Percentiles rank a stretch among this genome's conserved stretches.
Evolutionary conservation across 208 protist genomes (phyloP).

Genomic region (Leishmania mexicana): DNA sequence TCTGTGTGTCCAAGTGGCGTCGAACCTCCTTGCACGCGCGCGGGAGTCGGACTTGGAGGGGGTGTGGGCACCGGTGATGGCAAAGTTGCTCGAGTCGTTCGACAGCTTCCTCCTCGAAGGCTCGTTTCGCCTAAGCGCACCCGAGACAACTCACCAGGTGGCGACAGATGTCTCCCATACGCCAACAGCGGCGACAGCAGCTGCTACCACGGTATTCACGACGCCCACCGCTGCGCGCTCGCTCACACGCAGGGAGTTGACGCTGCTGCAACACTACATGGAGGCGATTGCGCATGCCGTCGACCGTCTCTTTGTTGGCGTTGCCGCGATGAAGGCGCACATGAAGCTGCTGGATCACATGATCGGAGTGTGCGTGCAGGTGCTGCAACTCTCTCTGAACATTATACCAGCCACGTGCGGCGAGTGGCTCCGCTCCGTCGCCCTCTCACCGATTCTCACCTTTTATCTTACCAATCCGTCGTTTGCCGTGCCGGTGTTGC

Average conservation of each 20-base stretch:
- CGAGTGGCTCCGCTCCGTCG: slow-evolving; percentile 20
- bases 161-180: neutral
- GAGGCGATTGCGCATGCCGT: slow-evolving; percentile 24
- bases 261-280: slow-evolving; percentile 26
- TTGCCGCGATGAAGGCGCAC: slow-evolving; percentile 26
- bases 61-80: slow-evolving; percentile 24
- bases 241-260: slow-evolving; percentile 15
- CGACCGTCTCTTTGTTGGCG: slow-evolving; percentile 26
- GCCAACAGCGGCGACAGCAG: neutral
- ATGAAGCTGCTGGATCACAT: slow-evolving; percentile 19
- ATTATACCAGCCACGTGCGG: slow-evolving; percentile 8
- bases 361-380: slow-evolving; percentile 26
- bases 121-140: neutral
- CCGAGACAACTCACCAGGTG: neutral
- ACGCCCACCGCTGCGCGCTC: neutral
- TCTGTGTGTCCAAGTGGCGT: slow-evolving; percentile 52
- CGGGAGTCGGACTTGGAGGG: slow-evolving; percentile 20
- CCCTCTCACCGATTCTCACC: slow-evolving; percentile 26
- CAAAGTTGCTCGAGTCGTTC: slow-evolving; percentile 29
- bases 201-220: neutral
- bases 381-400: slow-evolving; percentile 20
- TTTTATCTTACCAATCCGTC: slow-evolving; percentile 33
- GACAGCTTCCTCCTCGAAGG: slow-evolving; percentile 11
- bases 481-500: slow-evolving; percentile 30
- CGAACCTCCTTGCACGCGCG: slow-evolving; percentile 36